Evolutionary conservation across 495 filamentous ascomycete genomes (phyloP), one percentile per base, ranked within the genome.

Genomic region (Penicillium tannophilum): DNA sequence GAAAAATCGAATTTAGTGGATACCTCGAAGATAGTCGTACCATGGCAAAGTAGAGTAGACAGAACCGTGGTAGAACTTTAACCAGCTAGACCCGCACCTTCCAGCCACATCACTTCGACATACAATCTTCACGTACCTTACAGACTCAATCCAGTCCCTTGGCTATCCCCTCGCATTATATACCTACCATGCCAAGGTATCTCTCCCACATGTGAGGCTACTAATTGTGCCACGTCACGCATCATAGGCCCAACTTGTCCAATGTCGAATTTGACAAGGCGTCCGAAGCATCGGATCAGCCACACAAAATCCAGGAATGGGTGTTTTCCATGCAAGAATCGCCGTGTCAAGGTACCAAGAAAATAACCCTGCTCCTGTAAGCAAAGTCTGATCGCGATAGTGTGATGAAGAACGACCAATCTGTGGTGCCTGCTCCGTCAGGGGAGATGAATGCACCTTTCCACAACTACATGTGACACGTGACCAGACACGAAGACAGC

Each of bases 351-450:
- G 50, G 66, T 69, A 53, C 12, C 11, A 2, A 1, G n/a, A 5
- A 11, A 20, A 5, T 16, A 26, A 19, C 12, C 7, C 7, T 31
- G 12, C 28, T 16, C 6, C 2, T n/a, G 1, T 6, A 1, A 24
- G 3, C 24, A 45, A 16, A n/a, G 36, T 19, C 50, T 58, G 26
- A 53, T 42, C 4, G 24, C n/a, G 28, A 17, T 31, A 70, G 68
- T 70, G 68, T 52, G 68, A 70, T 52, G 65, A 70, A 48, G 62
- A 54, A 31, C 57, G 60, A 17, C 67, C 67, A 17, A 53, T 58
- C 6, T 70, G 67, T 58, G 60, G 64, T 52, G 55, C 64, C 14
- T 70, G 67, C 33, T 53, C 31, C 5, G n/a, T 66, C 10, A 55
- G 63, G 2, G 49, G 47, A 2, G 55, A 61, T 51, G 52, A 61